A percentile compares a stretch with the other conserved stretches of the same genome.
Conservation (phyloP, 306 rosid genomes). For the Pachyrhizus erosus region DNA sequence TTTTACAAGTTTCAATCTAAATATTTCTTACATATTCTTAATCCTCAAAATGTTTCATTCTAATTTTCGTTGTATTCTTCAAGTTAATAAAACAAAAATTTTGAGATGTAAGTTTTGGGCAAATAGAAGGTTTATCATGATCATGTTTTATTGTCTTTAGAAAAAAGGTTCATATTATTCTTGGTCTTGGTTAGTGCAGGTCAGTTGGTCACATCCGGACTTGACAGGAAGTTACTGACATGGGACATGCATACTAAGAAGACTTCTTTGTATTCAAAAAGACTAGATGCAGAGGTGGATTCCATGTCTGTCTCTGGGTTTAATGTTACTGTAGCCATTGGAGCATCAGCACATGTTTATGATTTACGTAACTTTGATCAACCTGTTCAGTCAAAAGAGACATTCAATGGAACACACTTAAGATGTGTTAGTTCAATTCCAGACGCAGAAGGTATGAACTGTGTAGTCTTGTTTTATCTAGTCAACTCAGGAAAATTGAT, state of each 20-base stretch:
- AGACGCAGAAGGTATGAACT: constrained; percentile 68
- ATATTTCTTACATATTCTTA: background rate
- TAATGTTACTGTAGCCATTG: constrained; percentile 60
- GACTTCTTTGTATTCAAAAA: constrained; percentile 45
- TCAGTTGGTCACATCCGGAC: constrained; percentile 78
- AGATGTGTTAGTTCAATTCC: constrained; percentile 75
- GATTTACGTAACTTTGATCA: constrained; percentile 73
- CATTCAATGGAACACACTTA: constrained; percentile 57
- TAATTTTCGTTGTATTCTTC: constrained; percentile 7
- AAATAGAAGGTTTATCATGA: background rate
- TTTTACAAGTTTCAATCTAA: too few species aligned
- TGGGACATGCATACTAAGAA: constrained; percentile 72
- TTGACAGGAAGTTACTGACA: constrained; percentile 67
- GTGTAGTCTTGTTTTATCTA: constrained; percentile 12
- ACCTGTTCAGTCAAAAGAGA: constrained; percentile 57
- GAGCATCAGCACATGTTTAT: constrained; percentile 60
- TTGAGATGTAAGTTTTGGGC: constrained; percentile 11
- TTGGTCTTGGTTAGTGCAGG: constrained; percentile 50
- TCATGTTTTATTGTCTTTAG: background rate
- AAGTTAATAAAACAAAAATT: background rate
- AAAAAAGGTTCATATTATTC: constrained; percentile 13
- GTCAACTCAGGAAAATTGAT: background rate
- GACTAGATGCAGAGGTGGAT: constrained; percentile 61
- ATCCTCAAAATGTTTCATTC: constrained; percentile 4
- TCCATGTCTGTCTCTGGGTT: constrained; percentile 77